These are phyloP conservation scores for Boechera divaricarpa DNA, from an alignment of 345 rosid genomes.

Conservation along the genomic window DNA sequence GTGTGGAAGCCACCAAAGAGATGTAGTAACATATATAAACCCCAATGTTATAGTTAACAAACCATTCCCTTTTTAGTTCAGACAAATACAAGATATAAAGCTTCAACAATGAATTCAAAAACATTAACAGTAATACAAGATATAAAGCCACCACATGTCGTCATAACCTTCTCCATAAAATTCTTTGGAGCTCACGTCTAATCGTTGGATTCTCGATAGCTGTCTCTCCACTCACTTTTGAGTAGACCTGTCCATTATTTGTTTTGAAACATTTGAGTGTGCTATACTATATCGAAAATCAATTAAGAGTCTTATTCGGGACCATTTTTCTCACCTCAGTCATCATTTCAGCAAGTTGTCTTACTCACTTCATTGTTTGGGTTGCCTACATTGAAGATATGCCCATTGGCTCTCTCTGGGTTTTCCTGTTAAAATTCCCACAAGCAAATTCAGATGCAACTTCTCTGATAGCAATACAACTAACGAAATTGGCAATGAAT, in stretches of 20 bases:
- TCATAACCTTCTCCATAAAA: conserved; percentile 96
- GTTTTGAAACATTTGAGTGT: conserved; percentile 16
- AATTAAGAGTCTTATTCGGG: neutral
- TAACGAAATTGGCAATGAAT: neutral
- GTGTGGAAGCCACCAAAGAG: neutral
- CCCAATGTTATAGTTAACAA: conserved; percentile 5
- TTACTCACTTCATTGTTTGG: conserved; percentile 97
- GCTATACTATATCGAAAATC: neutral
- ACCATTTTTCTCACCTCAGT: conserved; percentile 59
- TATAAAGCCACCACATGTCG: conserved; percentile 43
- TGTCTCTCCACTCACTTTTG: conserved; percentile 80
- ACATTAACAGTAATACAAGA: conserved; percentile 35
- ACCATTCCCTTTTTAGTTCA: conserved; percentile 20
- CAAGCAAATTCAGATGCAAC: conserved; percentile 28
- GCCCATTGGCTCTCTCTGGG: conserved; percentile 92
- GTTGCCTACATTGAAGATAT: conserved; percentile 98
- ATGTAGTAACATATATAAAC: neutral
- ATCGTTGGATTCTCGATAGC: conserved; percentile 70
- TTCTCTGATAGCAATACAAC: conserved; percentile 11
- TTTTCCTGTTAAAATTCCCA: conserved; percentile 67
- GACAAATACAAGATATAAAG: conserved; percentile 37
- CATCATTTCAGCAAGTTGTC: conserved; percentile 99
- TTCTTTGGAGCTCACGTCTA: conserved; percentile 90
- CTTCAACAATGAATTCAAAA: conserved; percentile 18
- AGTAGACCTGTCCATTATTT: conserved; percentile 61